Evolutionary conservation across 768 basidiomycete genomes (phyloP), one percentile per base, ranked within the genome.

Genomic region (Hebeloma cylindrosporum): DNA sequence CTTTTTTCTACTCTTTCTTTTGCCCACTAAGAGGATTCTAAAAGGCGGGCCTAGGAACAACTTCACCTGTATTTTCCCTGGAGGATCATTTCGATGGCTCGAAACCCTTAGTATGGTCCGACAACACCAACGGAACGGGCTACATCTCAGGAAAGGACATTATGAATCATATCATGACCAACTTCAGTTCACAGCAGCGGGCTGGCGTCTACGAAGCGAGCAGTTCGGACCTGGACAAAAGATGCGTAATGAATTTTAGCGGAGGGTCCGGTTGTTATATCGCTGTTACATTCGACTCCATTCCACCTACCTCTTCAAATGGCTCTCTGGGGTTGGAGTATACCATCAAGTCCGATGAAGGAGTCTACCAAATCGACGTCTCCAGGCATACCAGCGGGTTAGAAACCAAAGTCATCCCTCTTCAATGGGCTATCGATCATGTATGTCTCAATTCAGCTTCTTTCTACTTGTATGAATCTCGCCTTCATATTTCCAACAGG

Each of bases 381-480:
- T 63, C 69, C 11, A 66, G 68, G 16, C 86, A 88, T 56, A 75
- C 64, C 1, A 82, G 84, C 48, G 85, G 86, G 62, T 78, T 83
- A 43, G 85, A 88, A 58, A 66, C 66, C 40, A 66, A 82, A 35
- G 70, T 88, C 22, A 57, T 90, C 14, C 88, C 88, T 1, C 51
- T 90, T 14, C 88, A 91, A 53, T 83, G 87, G 75, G 85, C 85
- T 9, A 68, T 91, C 23, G 88, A 91, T 53, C 70, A 78, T 60
- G 86, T 82, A 48, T 17, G 76, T 41, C n/a, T 4, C 21, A 20
- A 45, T 22, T 17, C 2, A 17, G 13, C 5, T 26, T 34, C 21
- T 14, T 33, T 27, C 7, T 58, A 63, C 7, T 55, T 57, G 3
- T 28, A 21, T n/a, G 1, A 1, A 4, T 30, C 18, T 29, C 48